Base-by-base conservation (phyloP, 306 rosid species). In the Urtica urens region DNA sequence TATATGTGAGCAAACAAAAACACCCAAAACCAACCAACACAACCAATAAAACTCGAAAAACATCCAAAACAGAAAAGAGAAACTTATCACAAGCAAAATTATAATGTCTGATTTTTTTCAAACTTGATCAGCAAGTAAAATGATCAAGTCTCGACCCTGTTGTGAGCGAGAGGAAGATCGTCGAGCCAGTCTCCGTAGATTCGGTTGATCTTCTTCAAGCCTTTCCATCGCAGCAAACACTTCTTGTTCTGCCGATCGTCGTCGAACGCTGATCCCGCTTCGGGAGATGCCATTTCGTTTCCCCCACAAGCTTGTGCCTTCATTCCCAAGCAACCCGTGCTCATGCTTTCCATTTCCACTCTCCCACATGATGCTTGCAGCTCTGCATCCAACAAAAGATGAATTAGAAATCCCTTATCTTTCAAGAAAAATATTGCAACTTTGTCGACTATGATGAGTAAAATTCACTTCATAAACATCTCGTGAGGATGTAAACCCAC, bases 161-260 rank as follows among this genome's bases (percentile, higher is more conserved):
- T 62, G 39, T 44, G 66, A 27, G 18, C 52, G 3, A 75, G 80
- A 5, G 94, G 96, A 11, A 73, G 19, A 62, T 86, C 96, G 23
- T 86, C 93, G 9, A 82, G 84, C 99, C 99, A 92, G 39, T 92
- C 99, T 2, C 60, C 99, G 59, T 92, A 92, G 51, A 85, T 85
- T 11, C 69, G 81, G 44, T 85, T 73, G 52, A 85, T 76, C 83
- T 88, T 84, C 78, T 75, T 85, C 37, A 47, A 59, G 26, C 70
- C 75, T 58, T 82, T 85, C 96, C 87, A 82, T 74, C 69, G 79
- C 27, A 75, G 55, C 19, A 80, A 57, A 22, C 58, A 27, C 59
- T 61, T 78, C 74, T 79, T 72, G 0, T 79, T 72, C 62, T 69
- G 67, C 29, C 52, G 87, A 27, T 77, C 83, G 28, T 63, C 88